phyloP scores from a whole-genome alignment of 805 yeast species.

The Candida yuanshanica region DNA sequence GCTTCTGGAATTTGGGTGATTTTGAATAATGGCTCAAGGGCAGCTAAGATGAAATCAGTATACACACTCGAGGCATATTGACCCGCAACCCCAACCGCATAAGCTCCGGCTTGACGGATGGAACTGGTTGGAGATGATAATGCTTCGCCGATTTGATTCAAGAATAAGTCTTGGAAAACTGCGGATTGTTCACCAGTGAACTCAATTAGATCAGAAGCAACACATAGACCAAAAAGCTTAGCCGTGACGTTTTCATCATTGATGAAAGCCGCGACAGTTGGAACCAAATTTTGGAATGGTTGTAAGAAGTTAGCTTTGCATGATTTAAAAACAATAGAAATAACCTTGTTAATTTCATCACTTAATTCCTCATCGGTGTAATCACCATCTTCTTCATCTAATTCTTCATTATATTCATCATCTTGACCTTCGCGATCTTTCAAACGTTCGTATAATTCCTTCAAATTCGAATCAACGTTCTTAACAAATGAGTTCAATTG shows the following conservation, averaged over 20 bases:
- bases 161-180: slow-evolving; percentile 58
- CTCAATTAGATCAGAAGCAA: slow-evolving; percentile 76
- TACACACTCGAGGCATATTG: slow-evolving; percentile 67
- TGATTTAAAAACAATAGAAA: slow-evolving; percentile 65
- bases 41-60: slow-evolving; percentile 56
- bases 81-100: slow-evolving; percentile 81
- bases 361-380: slow-evolving; percentile 84
- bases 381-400: slow-evolving; percentile 78
- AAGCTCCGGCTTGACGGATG: slow-evolving; percentile 83
- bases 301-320: slow-evolving; percentile 53
- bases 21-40: slow-evolving; percentile 71
- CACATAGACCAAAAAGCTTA: slow-evolving; percentile 72
- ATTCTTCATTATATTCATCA: slow-evolving; percentile 84
- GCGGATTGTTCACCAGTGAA: slow-evolving; percentile 66
- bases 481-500: slow-evolving; percentile 53
- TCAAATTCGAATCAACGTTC: slow-evolving; percentile 54
- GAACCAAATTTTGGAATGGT: slow-evolving; percentile 58
- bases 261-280: slow-evolving; percentile 56
- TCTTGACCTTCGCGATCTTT: slow-evolving; percentile 67
- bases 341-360: slow-evolving; percentile 76
- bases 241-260: slow-evolving; percentile 63
- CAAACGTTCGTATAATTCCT: slow-evolving; percentile 66
- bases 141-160: slow-evolving; percentile 59
- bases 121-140: slow-evolving; percentile 61
- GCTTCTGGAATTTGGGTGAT: slow-evolving; percentile 75